Conservation (phyloP, 805 yeast genomes). For the Spathaspora passalidarum region DNA sequence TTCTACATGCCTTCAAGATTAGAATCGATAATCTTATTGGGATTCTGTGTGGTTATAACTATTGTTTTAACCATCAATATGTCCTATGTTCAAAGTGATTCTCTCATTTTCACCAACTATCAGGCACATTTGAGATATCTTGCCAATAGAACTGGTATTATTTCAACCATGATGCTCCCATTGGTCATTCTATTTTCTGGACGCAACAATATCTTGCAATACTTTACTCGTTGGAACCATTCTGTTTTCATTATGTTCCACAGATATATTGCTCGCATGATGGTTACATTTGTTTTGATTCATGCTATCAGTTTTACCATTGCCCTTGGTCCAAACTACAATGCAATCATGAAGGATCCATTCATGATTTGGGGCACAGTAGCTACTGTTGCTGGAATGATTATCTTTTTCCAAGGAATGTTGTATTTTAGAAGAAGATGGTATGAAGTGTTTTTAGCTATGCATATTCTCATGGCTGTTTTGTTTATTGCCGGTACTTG, state of each 20-base stretch:
- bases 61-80: conserved; percentile 10
- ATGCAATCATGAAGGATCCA: conserved; percentile 9
- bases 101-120: conserved; percentile 15
- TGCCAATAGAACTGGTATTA: conserved; percentile 54
- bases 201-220: conserved; percentile 42
- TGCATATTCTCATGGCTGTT: conserved; percentile 55
- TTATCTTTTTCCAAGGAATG: conserved; percentile 44
- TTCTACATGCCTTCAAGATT: conserved; percentile 33
- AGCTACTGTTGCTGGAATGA: conserved; percentile 31
- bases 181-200: conserved; percentile 56
- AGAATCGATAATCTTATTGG: conserved; percentile 27
- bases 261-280: conserved; percentile 23
- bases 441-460: conserved; percentile 50
- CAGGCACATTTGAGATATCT: conserved; percentile 27
- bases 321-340: conserved; percentile 9
- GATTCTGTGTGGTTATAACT: conserved; percentile 17
- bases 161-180: conserved; percentile 45
- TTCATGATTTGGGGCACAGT: conserved; percentile 24
- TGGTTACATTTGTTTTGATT: conserved; percentile 17
- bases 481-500: conserved; percentile 45
- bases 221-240: conserved; percentile 35
- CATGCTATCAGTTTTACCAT: conserved; percentile 23
- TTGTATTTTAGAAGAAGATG: conserved; percentile 41
- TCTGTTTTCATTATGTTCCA: conserved; percentile 23
- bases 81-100: conserved; percentile 16